Conservation (phyloP, 495 filamentous ascomycete species). For the Astrothelium macrocarpum region DNA sequence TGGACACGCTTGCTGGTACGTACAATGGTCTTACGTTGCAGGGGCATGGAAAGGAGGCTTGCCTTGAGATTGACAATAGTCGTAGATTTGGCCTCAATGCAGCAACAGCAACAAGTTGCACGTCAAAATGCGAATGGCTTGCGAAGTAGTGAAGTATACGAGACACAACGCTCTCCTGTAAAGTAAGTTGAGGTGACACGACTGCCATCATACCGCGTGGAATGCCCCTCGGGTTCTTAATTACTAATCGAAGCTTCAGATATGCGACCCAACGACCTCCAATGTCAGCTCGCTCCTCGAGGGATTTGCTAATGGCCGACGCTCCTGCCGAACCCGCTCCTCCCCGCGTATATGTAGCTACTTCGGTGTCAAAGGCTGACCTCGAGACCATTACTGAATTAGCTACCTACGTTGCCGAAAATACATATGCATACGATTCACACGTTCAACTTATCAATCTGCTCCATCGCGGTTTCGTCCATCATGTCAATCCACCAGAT, state of each 20-base stretch:
- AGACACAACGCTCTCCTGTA: slow-evolving; percentile 40
- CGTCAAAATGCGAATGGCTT: slow-evolving; percentile 38
- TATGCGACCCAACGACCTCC: slow-evolving; percentile 42
- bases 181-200: not conserved
- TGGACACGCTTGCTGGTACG: slow-evolving; percentile 52
- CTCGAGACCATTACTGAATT: slow-evolving; percentile 45
- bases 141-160: slow-evolving; percentile 39
- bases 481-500: slow-evolving; percentile 43
- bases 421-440: slow-evolving; percentile 55
- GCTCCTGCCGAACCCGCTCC: slow-evolving; percentile 37
- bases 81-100: slow-evolving; percentile 54
- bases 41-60: not conserved
- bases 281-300: slow-evolving; percentile 44
- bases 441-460: slow-evolving; percentile 55
- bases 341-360: slow-evolving; percentile 39
- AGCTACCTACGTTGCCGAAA: slow-evolving; percentile 45
- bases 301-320: slow-evolving; percentile 50
- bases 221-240: not conserved
- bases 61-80: slow-evolving; percentile 8
- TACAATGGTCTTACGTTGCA: not conserved
- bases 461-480: slow-evolving; percentile 53
- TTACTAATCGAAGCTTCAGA: not conserved
- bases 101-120: slow-evolving; percentile 48
- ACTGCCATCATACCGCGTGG: not conserved
- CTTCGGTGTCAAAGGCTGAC: slow-evolving; percentile 45